phyloP scores from a whole-genome alignment of 306 rosid genomes.

The Morella rubra region DNA sequence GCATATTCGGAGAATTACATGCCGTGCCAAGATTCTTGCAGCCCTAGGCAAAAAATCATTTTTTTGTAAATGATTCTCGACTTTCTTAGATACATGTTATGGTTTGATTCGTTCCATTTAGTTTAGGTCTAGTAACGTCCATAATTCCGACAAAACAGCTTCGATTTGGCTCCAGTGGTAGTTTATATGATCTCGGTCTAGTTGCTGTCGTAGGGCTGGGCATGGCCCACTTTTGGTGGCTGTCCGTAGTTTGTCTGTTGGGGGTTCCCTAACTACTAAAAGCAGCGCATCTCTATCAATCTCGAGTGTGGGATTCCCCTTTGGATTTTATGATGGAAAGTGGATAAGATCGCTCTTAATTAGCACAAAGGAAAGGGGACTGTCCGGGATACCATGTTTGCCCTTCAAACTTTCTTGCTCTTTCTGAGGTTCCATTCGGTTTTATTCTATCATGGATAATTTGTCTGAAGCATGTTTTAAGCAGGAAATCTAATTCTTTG shows the following conservation, averaged over 20 bases:
- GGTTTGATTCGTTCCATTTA: not conserved
- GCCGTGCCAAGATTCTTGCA: not conserved
- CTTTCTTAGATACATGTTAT: not conserved
- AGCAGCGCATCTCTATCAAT: not conserved
- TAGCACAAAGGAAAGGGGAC: no score
- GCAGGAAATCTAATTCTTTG: no score
- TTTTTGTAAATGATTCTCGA: not conserved
- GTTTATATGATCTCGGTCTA: no score
- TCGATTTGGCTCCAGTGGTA: not conserved
- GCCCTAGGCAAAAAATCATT: not conserved
- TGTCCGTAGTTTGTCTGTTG: no score
- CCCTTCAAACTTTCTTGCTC: no score
- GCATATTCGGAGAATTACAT: not conserved
- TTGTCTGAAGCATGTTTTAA: no score
- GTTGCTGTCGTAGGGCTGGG: not conserved
- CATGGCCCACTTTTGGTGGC: not conserved
- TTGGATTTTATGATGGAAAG: no score
- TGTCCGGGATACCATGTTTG: no score
- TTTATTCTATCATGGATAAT: no score
- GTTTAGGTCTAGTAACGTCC: not conserved
- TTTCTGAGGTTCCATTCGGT: no score
- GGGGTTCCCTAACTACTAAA: not conserved
- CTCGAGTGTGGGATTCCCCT: not conserved
- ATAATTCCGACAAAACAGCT: not conserved
- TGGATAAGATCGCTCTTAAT: not conserved